phyloP scores from a whole-genome alignment of 495 filamentous ascomycete species.

The Hypoxylon perforatum region DNA sequence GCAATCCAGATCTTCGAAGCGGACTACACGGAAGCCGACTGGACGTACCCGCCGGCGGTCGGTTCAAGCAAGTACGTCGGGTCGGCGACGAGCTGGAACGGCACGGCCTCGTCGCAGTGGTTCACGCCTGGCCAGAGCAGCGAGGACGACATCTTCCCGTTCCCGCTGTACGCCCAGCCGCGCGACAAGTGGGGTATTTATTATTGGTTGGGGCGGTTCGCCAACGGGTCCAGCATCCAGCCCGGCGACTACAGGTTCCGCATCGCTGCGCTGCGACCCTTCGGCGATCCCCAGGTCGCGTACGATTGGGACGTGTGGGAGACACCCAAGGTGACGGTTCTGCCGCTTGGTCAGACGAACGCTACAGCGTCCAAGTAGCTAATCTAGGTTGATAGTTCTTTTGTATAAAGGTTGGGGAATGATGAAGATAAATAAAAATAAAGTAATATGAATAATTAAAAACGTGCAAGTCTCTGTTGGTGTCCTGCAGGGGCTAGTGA shows the following conservation, averaged over 20 bases:
- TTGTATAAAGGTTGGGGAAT: too few species aligned
- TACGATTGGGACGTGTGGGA: conserved; percentile 37
- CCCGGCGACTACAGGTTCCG: conserved; percentile 45
- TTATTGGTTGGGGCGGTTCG: conserved; percentile 44
- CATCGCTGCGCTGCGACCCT: conserved; percentile 30
- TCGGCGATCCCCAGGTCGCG: conserved; percentile 29
- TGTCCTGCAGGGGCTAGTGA: too few species aligned
- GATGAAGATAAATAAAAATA: not conserved
- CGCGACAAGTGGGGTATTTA: conserved; percentile 28
- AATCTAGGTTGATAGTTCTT: too few species aligned
- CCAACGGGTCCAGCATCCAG: conserved; percentile 40
- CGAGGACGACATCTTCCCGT: conserved; percentile 28
- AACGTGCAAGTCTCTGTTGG: too few species aligned
- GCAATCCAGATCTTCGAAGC: conserved; percentile 37
- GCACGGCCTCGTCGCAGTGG: conserved; percentile 1
- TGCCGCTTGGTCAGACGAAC: conserved; percentile 11
- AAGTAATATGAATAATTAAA: not conserved
- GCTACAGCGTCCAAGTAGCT: not conserved
- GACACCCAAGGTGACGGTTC: conserved; percentile 25
- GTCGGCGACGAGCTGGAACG: conserved; percentile 29
- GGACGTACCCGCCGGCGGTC: conserved; percentile 45
- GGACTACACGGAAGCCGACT: conserved; percentile 40
- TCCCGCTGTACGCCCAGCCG: conserved; percentile 34
- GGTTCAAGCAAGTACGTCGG: conserved; percentile 47
- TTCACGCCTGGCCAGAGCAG: conserved; percentile 31